Conservation (phyloP, 495 filamentous ascomycete genomes). For the Penicillium daleae region DNA sequence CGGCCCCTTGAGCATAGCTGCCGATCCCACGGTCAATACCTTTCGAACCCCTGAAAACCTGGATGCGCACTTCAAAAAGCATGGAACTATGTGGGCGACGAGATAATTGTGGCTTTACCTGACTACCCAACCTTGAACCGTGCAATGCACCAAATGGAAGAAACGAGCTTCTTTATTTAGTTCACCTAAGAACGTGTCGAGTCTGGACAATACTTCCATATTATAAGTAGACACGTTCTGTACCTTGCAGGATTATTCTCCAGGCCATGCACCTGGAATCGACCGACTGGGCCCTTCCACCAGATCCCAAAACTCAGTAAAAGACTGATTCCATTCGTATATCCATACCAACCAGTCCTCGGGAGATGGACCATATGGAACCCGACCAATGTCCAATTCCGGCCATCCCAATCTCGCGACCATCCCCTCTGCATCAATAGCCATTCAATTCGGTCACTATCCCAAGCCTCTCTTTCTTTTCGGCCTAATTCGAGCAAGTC, state of each 20-base stretch:
- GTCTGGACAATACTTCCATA: too few species aligned
- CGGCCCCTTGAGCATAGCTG: background rate
- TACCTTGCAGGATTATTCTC: background rate
- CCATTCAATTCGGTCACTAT: background rate
- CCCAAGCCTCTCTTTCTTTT: constrained; percentile 5
- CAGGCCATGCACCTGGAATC: constrained; percentile 12
- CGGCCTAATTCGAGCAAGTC: constrained; percentile 1
- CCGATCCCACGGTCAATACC: background rate
- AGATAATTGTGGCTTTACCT: too few species aligned
- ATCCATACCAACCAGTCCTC: constrained; percentile 16
- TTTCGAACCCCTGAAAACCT: background rate
- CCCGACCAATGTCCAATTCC: background rate
- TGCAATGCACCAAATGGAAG: too few species aligned
- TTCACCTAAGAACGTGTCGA: too few species aligned
- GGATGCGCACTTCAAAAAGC: too few species aligned
- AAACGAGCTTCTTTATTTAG: too few species aligned
- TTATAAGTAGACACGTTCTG: too few species aligned
- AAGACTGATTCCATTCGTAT: constrained; percentile 1
- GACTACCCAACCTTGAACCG: too few species aligned
- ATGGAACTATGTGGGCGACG: background rate
- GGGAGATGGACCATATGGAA: constrained; percentile 5
- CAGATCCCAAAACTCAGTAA: constrained; percentile 11
- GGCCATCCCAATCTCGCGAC: background rate
- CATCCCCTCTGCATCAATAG: background rate
- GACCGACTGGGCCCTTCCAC: constrained; percentile 8